These are phyloP conservation scores for Colletotrichum magnum DNA, from an alignment of 2,329 filamentous ascomycete species.

Conservation along the genomic window DNA sequence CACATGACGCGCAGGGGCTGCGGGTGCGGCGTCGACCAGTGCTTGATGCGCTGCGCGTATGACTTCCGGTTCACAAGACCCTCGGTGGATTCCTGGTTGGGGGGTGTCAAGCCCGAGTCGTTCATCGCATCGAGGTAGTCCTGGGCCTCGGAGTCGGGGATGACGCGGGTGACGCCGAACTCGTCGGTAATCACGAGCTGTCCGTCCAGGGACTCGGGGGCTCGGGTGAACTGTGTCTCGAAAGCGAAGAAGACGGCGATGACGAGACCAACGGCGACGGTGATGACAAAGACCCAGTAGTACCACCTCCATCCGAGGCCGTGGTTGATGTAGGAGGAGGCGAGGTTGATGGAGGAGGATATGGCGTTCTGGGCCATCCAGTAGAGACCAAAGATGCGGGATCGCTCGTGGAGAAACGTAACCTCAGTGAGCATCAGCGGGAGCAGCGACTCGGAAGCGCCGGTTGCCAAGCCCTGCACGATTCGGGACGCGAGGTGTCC, in stretches of 20 bases:
- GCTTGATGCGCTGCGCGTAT: constrained; percentile 50
- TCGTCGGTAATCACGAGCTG: constrained; percentile 55
- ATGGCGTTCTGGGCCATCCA: constrained; percentile 56
- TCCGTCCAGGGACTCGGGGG: constrained; percentile 50
- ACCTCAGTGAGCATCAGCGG: constrained; percentile 56
- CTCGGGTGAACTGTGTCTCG: constrained; percentile 56
- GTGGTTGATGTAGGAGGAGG: constrained; percentile 52
- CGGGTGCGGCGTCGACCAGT: constrained; percentile 43
- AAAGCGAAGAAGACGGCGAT: constrained; percentile 55
- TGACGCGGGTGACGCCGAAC: constrained; percentile 52
- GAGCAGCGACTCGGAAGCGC: constrained; percentile 56
- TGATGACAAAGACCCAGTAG: constrained; percentile 56
- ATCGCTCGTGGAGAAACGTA: constrained; percentile 56
- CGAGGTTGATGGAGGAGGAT: constrained; percentile 50
- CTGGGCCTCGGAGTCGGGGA: constrained; percentile 49
- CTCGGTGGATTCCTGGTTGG: background rate
- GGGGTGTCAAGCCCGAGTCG: constrained; percentile 3
- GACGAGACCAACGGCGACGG: constrained; percentile 52
- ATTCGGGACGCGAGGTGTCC: constrained; percentile 55
- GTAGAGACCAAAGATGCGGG: constrained; percentile 53
- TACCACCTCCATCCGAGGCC: constrained; percentile 57
- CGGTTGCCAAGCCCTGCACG: constrained; percentile 53
- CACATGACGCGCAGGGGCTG: constrained; percentile 38
- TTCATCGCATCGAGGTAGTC: constrained; percentile 40
- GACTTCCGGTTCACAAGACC: constrained; percentile 17